A percentile compares a stretch with the other conserved stretches of the same genome.
These are phyloP conservation scores for Camellia japonica DNA, from an alignment of 148 eudicot species.

Conservation along the genomic window DNA sequence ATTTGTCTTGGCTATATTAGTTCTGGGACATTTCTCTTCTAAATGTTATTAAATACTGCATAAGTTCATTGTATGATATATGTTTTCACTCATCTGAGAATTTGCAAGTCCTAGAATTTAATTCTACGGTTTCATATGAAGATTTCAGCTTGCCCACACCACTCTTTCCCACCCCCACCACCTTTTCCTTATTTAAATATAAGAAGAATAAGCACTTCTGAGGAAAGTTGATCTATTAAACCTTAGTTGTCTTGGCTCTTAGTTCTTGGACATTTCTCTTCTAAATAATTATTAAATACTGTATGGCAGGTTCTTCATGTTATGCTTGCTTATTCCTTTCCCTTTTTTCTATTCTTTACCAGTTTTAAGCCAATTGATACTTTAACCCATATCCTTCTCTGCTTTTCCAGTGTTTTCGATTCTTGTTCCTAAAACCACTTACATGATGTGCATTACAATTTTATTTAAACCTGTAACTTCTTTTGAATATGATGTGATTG, in stretches of 20 bases:
- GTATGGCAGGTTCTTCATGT: not conserved
- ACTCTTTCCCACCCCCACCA: no score
- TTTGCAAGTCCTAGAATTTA: no score
- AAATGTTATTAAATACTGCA: no score
- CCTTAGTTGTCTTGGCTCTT: not conserved
- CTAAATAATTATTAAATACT: not conserved
- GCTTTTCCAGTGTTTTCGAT: not conserved
- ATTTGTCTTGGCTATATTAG: no score
- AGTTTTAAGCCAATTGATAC: not conserved
- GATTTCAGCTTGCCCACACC: not conserved
- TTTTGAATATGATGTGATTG: not conserved
- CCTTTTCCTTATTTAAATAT: no score
- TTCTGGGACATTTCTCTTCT: no score
- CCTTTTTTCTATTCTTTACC: not conserved
- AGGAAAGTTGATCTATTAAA: not conserved
- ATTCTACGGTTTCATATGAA: not conserved
- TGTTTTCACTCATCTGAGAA: no score
- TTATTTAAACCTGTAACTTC: not conserved
- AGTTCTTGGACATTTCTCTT: not conserved
- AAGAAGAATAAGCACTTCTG: not conserved
- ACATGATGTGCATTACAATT: not conserved
- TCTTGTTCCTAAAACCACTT: not conserved
- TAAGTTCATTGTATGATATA: no score
- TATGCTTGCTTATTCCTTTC: conserved; percentile 7
- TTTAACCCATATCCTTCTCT: not conserved